Base-by-base conservation (phyloP, 2,329 filamentous ascomycete genomes). In the Cephalotrichum gorgonifer region DNA sequence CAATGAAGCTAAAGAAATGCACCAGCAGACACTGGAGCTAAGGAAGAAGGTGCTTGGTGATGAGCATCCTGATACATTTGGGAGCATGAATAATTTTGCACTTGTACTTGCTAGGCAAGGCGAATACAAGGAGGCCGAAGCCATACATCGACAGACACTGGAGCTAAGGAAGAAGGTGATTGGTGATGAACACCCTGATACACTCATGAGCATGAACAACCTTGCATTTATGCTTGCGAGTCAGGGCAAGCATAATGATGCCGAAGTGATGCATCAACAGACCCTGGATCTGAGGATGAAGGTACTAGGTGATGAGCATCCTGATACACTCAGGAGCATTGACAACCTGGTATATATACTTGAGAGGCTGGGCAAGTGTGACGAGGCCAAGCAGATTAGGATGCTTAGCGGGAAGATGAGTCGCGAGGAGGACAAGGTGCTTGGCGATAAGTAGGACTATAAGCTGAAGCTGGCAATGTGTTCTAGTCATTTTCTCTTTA, bases 391-490 rank as follows among this genome's bases (percentile, higher is more conserved):
- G 23, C 6, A 20, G 7, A 12, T 20, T 12, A 2, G 58, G 4
- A 43, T 54, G 26, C 17, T 51, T 14, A 38, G n/a, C 8, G 17
- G 50, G 28, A 53, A 49, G 47, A 35, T 52, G 14, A 25, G 54
- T 4, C 54, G 55, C 8, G n/a, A 28, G 11, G 50, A 56, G 38
- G 47, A 57, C 51, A 33, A 33, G 5, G 30, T 33, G 30, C 8
- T 33, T 15, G 12, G 30, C 4, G 8, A 14, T 3, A 15, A 11
- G 12, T 15, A 33, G n/a, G n/a, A n/a, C n/a, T n/a, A n/a, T n/a
- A n/a, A n/a, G n/a, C n/a, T n/a, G n/a, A n/a, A n/a, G n/a, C n/a
- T n/a, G n/a, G n/a, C n/a, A n/a, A n/a, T n/a, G n/a, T n/a, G n/a
- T n/a, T n/a, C n/a, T n/a, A n/a, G n/a, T n/a, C n/a, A n/a, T n/a